A percentile compares a stretch with the other conserved stretches of the same genome.
These are phyloP conservation scores for Cylindrotheca closterium DNA, from an alignment of 108 stramenopile species.

Conservation along the genomic window DNA sequence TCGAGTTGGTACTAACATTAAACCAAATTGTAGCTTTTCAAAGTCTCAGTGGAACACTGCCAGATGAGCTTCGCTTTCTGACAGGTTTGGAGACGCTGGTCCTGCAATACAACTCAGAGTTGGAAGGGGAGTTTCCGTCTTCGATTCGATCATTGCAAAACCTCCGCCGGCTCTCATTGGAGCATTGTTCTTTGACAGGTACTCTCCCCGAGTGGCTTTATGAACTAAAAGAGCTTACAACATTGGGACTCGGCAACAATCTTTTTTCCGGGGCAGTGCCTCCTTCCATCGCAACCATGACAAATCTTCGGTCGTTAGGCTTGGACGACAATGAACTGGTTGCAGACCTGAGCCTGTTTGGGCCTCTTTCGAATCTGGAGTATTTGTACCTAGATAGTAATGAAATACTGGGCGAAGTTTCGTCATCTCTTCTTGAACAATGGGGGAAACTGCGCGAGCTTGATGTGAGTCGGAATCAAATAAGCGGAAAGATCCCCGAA, in stretches of 20 bases:
- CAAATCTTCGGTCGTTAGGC: constrained; percentile 8
- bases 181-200: constrained; percentile 14
- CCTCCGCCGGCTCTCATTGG: constrained; percentile 6
- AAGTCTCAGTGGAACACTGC: constrained; percentile 2
- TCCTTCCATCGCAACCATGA: neutral
- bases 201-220: constrained; percentile 12
- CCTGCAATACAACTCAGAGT: constrained; percentile 2
- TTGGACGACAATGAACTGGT: constrained; percentile 19
- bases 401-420: constrained; percentile 6
- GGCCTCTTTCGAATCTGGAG: constrained; percentile 10
- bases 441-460: constrained; percentile 18
- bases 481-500: constrained; percentile 5
- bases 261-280: constrained; percentile 17
- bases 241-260: constrained; percentile 18
- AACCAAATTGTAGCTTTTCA: constrained; percentile 2
- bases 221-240: constrained; percentile 7
- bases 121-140: constrained; percentile 6
- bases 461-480: constrained; percentile 24
- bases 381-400: constrained; percentile 22
- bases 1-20: neutral
- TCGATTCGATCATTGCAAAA: neutral
- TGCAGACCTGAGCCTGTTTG: constrained; percentile 3
- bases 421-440: constrained; percentile 1
- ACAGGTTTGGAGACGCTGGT: constrained; percentile 8
- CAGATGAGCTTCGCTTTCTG: constrained; percentile 15